A percentile compares a stretch with the other conserved stretches of the same genome.
Evolutionary conservation across 352 stramenopile species (phyloP).

Genomic region (Phytophthora niederhauseri): DNA sequence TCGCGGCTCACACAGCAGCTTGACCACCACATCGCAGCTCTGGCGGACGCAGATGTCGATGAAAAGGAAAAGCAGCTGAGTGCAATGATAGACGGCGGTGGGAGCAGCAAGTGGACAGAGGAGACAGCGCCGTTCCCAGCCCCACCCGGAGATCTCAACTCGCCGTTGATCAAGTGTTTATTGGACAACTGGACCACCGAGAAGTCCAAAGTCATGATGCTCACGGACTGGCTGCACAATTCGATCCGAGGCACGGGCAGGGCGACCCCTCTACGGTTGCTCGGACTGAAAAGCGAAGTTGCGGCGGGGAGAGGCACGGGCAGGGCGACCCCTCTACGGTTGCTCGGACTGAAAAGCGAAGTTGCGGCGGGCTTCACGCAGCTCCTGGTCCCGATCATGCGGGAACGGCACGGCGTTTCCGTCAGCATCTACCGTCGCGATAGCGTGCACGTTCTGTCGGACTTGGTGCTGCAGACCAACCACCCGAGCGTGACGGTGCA

Average conservation of each 20-base stretch:
- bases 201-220: slow-evolving; percentile 57
- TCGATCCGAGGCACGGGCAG: slow-evolving; percentile 57
- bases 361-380: slow-evolving; percentile 67
- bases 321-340: slow-evolving; percentile 43
- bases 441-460: slow-evolving; percentile 61
- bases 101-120: slow-evolving; percentile 52
- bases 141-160: slow-evolving; percentile 68
- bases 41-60: slow-evolving; percentile 24
- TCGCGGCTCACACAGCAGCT: slow-evolving; percentile 52
- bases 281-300: slow-evolving; percentile 58
- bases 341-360: slow-evolving; percentile 57
- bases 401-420: slow-evolving; percentile 64
- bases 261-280: slow-evolving; percentile 45
- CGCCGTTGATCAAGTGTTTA: slow-evolving; percentile 65
- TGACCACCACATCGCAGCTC: slow-evolving; percentile 46
- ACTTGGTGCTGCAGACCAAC: slow-evolving; percentile 63
- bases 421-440: slow-evolving; percentile 67
- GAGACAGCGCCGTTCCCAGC: slow-evolving; percentile 60
- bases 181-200: slow-evolving; percentile 73
- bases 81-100: slow-evolving; percentile 31
- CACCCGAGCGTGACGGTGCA: slow-evolving; percentile 41
- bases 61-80: slow-evolving; percentile 29
- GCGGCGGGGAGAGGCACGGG: too few species aligned
- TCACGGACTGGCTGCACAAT: slow-evolving; percentile 72
- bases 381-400: slow-evolving; percentile 71